Percentiles rank a stretch among this genome's conserved stretches.
phyloP scores from a whole-genome alignment of 345 rosid species.

The Ceriops zippeliana region DNA sequence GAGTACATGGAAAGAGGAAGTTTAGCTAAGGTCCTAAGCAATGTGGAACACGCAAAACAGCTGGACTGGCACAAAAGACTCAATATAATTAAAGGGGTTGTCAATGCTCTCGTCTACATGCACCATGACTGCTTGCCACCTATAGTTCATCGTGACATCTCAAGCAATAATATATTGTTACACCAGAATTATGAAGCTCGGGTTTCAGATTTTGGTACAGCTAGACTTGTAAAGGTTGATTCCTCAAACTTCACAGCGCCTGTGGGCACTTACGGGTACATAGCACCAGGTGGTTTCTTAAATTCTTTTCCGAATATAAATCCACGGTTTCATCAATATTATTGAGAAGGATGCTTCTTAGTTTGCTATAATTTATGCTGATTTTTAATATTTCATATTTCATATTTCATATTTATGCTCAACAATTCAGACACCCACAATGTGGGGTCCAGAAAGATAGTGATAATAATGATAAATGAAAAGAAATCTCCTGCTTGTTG shows the following conservation, averaged over 20 bases:
- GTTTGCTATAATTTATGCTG: not conserved
- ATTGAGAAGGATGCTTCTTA: not conserved
- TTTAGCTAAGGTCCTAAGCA: conserved; percentile 8
- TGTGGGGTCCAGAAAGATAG: too few relatives aligned
- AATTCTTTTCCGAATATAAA: not conserved
- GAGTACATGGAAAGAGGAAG: conserved; percentile 21
- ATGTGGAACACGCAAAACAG: conserved; percentile 2
- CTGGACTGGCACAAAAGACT: conserved; percentile 15
- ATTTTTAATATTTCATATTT: not conserved
- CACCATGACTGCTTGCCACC: conserved; percentile 19
- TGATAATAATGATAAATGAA: too few relatives aligned
- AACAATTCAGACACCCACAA: too few relatives aligned
- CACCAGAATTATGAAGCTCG: conserved; percentile 11
- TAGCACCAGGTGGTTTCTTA: conserved; percentile 18
- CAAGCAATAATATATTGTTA: conserved; percentile 17
- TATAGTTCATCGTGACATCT: conserved; percentile 17
- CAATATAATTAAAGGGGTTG: conserved; percentile 11
- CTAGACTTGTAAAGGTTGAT: conserved; percentile 14
- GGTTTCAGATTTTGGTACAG: conserved; percentile 19
- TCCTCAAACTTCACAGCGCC: conserved; percentile 10
- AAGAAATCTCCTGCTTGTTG: too few relatives aligned
- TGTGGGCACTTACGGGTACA: conserved; percentile 21
- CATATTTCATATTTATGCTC: too few relatives aligned
- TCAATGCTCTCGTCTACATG: conserved; percentile 19
- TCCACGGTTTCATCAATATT: too few relatives aligned